These are phyloP conservation scores for Pleodorina starrii DNA, from an alignment of 139 green algal genomes.

Conservation along the genomic window DNA sequence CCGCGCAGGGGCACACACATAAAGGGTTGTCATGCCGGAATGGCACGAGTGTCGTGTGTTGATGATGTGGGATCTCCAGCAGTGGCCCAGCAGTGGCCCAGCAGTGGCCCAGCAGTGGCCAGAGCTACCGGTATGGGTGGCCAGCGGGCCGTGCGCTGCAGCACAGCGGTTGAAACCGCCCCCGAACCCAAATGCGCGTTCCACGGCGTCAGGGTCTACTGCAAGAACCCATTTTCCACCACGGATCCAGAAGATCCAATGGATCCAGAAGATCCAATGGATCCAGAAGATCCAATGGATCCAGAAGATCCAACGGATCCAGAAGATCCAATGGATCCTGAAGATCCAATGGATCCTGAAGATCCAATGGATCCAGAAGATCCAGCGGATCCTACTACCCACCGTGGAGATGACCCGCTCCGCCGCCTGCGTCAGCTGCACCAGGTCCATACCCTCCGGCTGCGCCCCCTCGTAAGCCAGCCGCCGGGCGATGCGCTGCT, in stretches of 20 bases:
- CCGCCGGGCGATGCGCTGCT: constrained; percentile 85
- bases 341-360: neutral
- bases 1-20: no score
- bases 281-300: neutral
- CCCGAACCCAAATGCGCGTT: no score
- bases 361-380: neutral
- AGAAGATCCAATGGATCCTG: no score
- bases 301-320: neutral
- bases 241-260: neutral
- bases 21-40: no score
- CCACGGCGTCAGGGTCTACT: no score
- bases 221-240: no score
- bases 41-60: neutral
- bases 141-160: no score
- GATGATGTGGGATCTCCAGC: no score
- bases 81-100: no score
- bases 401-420: constrained; percentile 87
- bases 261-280: neutral
- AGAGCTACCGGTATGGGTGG: neutral
- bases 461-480: constrained; percentile 65
- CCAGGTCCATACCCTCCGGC: constrained; percentile 67
- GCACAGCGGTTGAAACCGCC: no score
- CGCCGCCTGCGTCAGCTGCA: constrained; percentile 83
- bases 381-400: no score
- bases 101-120: no score